These are phyloP conservation scores for Entomortierella parvispora DNA, from an alignment of 192 early-diverging fungal genomes.

Conservation along the genomic window DNA sequence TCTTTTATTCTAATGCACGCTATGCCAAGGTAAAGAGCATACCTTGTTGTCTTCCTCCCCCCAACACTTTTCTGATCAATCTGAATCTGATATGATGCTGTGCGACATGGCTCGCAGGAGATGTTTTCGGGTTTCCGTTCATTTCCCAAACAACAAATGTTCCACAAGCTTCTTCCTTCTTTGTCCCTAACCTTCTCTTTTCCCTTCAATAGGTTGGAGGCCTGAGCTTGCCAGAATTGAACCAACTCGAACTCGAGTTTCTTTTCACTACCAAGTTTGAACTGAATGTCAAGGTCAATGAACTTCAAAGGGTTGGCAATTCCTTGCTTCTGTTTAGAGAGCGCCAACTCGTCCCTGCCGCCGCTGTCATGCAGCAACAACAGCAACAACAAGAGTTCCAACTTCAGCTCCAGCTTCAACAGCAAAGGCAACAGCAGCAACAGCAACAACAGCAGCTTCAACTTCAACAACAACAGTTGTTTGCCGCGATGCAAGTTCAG, in stretches of 20 bases:
- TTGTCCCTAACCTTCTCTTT: neutral
- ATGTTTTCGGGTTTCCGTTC: neutral
- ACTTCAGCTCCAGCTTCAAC: constrained; percentile 6
- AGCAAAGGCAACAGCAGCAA: constrained; percentile 2
- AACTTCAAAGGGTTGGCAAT: constrained; percentile 60
- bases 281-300: constrained; percentile 69
- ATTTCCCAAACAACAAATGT: too few relatives aligned
- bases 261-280: constrained; percentile 77
- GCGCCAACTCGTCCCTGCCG: constrained; percentile 8
- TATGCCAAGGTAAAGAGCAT: constrained; percentile 70
- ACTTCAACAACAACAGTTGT: neutral
- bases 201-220: constrained; percentile 70
- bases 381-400: constrained; percentile 10
- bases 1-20: constrained; percentile 77
- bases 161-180: neutral
- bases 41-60: neutral
- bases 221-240: constrained; percentile 73
- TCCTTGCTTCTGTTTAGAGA: constrained; percentile 27
- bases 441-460: constrained; percentile 1
- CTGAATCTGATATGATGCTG: neutral
- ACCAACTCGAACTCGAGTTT: constrained; percentile 81
- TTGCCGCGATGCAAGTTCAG: neutral
- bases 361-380: neutral
- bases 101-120: neutral
- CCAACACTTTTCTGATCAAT: too few relatives aligned